phyloP scores from a whole-genome alignment of 2,329 filamentous ascomycete genomes.

The Colletotrichum sansevieriae region DNA sequence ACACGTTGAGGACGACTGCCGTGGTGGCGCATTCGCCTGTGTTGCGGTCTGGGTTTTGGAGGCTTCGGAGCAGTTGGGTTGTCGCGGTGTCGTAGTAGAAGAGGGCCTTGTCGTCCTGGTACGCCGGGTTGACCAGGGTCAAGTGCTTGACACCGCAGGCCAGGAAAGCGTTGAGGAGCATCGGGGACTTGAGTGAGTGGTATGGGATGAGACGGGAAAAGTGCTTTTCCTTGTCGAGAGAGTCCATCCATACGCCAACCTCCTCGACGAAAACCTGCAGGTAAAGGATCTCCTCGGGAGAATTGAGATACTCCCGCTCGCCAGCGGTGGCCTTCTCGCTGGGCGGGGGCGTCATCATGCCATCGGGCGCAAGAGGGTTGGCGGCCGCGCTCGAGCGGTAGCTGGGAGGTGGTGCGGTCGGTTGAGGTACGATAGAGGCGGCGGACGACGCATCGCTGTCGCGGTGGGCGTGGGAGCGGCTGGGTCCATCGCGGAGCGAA shows the following conservation, averaged over 20 bases:
- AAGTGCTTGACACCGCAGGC: conserved; percentile 90
- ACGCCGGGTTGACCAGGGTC: conserved; percentile 75
- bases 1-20: conserved; percentile 90
- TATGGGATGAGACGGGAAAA: conserved; percentile 89
- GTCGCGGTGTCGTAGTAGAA: conserved; percentile 90
- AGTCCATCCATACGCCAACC: conserved; percentile 95
- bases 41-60: conserved; percentile 89
- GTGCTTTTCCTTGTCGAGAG: conserved; percentile 86
- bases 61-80: conserved; percentile 77
- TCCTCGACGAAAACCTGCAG: conserved; percentile 95
- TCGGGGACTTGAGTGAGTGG: conserved; percentile 83
- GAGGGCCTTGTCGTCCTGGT: conserved; percentile 81
- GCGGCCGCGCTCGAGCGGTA: conserved; percentile 42
- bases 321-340: conserved; percentile 51
- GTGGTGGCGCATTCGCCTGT: conserved; percentile 87
- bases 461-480: conserved; percentile 46
- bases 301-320: conserved; percentile 75
- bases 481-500: conserved; percentile 18
- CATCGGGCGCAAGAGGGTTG: conserved; percentile 46
- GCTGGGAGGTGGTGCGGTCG: conserved; percentile 49
- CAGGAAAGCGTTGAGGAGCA: conserved; percentile 89
- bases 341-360: conserved; percentile 56
- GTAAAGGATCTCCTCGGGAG: conserved; percentile 84
- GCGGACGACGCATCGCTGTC: conserved; percentile 55
- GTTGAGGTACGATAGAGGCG: conserved; percentile 55